A percentile compares a stretch with the other conserved stretches of the same genome.
Conservation (phyloP, 306 rosid genomes). For the Corylus heterophylla region DNA sequence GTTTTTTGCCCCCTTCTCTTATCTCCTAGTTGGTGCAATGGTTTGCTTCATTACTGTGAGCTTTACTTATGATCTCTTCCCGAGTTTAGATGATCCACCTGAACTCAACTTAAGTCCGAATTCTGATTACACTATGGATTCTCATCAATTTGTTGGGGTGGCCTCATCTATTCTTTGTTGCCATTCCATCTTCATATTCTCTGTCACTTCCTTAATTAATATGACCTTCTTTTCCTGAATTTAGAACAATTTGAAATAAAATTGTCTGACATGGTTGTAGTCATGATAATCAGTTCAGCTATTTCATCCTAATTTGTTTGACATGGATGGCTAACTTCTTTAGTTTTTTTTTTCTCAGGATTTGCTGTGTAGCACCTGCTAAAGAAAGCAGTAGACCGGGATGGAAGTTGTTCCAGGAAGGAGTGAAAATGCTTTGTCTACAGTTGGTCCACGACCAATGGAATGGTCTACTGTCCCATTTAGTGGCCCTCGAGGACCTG, state of each 20-base stretch:
- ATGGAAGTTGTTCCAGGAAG: slow-evolving; percentile 70
- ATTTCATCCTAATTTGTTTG: not conserved
- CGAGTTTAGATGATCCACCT: not conserved
- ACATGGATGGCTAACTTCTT: slow-evolving; percentile 8
- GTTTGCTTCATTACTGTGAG: not conserved
- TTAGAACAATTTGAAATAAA: not conserved
- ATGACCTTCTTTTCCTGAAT: not conserved
- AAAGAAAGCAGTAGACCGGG: slow-evolving; percentile 24
- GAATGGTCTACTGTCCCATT: slow-evolving; percentile 83
- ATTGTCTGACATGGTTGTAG: not conserved
- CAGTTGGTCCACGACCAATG: slow-evolving; percentile 85
- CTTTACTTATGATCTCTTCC: not conserved
- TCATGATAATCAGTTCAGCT: not conserved
- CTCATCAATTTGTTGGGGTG: not conserved
- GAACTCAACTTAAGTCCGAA: not conserved
- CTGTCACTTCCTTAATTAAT: too few relatives aligned
- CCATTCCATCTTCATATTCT: not conserved
- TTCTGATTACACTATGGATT: not conserved
- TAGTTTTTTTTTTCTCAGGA: slow-evolving; percentile 18
- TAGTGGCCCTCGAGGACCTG: slow-evolving; percentile 55
- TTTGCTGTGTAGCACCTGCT: not conserved
- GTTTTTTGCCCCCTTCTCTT: too few relatives aligned
- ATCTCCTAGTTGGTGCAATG: too few relatives aligned
- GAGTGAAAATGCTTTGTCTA: slow-evolving; percentile 70
- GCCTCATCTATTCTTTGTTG: not conserved